These are phyloP conservation scores for Moesziomyces antarcticus DNA, from an alignment of 1,284 basidiomycete species.

Conservation along the genomic window DNA sequence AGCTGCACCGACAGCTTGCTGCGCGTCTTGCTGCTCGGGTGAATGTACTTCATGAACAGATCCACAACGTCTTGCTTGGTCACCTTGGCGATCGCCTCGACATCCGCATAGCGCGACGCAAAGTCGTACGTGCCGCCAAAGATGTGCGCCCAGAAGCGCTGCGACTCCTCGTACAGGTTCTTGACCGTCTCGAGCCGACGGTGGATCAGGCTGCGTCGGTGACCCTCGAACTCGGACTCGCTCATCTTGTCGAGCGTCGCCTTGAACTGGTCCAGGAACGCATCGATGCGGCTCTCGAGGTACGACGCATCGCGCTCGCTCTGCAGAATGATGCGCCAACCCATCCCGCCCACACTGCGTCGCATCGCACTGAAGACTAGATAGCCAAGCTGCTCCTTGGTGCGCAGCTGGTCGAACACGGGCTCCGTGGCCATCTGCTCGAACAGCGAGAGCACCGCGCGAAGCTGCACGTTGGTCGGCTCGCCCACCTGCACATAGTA, in stretches of 20 bases:
- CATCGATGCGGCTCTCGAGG: constrained; percentile 87
- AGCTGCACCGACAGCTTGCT: constrained; percentile 58
- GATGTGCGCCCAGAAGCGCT: constrained; percentile 74
- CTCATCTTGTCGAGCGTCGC: constrained; percentile 62
- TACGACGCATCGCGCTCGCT: constrained; percentile 86
- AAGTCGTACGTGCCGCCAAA: constrained; percentile 70
- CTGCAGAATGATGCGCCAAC: constrained; percentile 89
- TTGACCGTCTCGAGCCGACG: constrained; percentile 64
- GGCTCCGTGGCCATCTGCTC: constrained; percentile 75
- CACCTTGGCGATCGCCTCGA: constrained; percentile 74
- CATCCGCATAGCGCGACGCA: constrained; percentile 75
- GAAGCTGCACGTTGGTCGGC: constrained; percentile 51
- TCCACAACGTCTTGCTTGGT: constrained; percentile 82
- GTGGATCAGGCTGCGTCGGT: constrained; percentile 60
- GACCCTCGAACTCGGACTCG: constrained; percentile 57
- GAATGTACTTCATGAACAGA: constrained; percentile 78
- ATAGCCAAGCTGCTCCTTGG: constrained; percentile 96
- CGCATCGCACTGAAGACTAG: constrained; percentile 63
- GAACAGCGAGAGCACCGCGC: constrained; percentile 60
- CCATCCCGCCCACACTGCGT: constrained; percentile 73
- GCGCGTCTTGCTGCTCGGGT: constrained; percentile 68
- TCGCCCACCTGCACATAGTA: constrained; percentile 65
- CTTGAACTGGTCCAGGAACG: constrained; percentile 82
- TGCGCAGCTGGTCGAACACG: constrained; percentile 92
- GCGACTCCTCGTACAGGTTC: constrained; percentile 65